Conservation (phyloP, 169 alveolate genomes). For the Eimeria brunetti region DNA sequence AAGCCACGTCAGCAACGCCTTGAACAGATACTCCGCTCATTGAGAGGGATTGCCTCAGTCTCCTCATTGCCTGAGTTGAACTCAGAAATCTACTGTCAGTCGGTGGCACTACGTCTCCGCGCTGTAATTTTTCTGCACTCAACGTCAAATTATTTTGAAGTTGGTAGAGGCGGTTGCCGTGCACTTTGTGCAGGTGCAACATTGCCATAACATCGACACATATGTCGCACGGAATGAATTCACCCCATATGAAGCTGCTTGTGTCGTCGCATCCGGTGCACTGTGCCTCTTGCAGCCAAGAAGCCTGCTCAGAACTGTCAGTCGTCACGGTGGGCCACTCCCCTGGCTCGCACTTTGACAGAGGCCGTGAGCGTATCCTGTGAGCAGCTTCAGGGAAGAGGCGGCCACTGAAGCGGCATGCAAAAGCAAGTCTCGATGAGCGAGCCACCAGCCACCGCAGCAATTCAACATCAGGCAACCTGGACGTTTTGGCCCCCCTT, state of each 20-base stretch:
- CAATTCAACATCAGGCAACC: slow-evolving; percentile 12
- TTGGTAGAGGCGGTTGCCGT: slow-evolving; percentile 28
- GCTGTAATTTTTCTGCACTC: slow-evolving; percentile 11
- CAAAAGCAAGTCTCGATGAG: slow-evolving; percentile 48
- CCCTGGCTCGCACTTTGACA: slow-evolving; percentile 25
- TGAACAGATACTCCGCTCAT: slow-evolving; percentile 47
- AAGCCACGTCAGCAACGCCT: slow-evolving; percentile 61
- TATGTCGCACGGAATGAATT: slow-evolving; percentile 67
- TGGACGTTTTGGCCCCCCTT: slow-evolving; percentile 8
- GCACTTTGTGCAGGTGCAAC: slow-evolving; percentile 32
- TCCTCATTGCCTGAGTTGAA: background rate
- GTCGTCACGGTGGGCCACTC: background rate
- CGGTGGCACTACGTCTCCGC: background rate
- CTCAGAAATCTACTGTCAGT: background rate
- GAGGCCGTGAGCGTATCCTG: background rate
- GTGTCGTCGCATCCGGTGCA: background rate
- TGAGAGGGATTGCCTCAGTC: background rate
- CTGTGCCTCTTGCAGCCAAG: slow-evolving; percentile 9
- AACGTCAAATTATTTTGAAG: background rate
- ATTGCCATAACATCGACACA: slow-evolving; percentile 58
- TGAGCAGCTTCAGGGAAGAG: slow-evolving; percentile 48
- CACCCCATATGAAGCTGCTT: slow-evolving; percentile 64
- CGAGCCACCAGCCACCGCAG: slow-evolving; percentile 57
- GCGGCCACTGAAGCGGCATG: background rate
- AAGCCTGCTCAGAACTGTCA: background rate